Evolutionary conservation across 2,329 filamentous ascomycete species (phyloP).

Genomic region (Arthrobotrys megalospora): DNA sequence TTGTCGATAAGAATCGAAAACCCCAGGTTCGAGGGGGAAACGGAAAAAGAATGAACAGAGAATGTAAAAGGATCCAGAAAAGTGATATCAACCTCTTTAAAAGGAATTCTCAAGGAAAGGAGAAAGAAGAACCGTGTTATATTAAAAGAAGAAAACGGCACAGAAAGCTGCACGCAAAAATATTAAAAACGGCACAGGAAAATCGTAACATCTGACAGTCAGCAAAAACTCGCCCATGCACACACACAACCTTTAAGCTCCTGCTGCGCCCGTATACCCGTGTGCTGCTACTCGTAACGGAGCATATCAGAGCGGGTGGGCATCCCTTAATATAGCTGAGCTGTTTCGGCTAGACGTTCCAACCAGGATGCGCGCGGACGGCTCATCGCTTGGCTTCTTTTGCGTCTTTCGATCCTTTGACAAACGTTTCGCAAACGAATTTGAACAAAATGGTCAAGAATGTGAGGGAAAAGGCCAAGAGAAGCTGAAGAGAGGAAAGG

Average conservation of each 20-base stretch:
- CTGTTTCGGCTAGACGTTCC: constrained; percentile 54
- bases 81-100: constrained; percentile 3
- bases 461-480: not conserved
- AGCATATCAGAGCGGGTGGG: constrained; percentile 34
- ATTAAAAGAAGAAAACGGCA: constrained; percentile 23
- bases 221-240: not conserved
- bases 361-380: constrained; percentile 38
- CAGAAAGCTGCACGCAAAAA: not conserved
- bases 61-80: not conserved
- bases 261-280: constrained; percentile 22
- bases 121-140: not conserved
- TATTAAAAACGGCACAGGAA: constrained; percentile 21
- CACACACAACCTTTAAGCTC: not conserved
- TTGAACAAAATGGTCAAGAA: not conserved
- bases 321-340: constrained; percentile 56
- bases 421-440: not conserved
- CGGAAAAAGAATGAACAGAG: constrained; percentile 32
- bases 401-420: constrained; percentile 6
- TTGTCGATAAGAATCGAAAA: constrained; percentile 11
- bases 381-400: constrained; percentile 37
- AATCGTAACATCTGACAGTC: constrained; percentile 16
- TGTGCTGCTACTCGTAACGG: constrained; percentile 23
- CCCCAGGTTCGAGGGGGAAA: not conserved
- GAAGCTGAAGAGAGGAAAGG: constrained; percentile 4
- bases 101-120: constrained; percentile 12